These are phyloP conservation scores for Fonsecaea pedrosoi DNA, from an alignment of 2,329 filamentous ascomycete species.

Conservation along the genomic window DNA sequence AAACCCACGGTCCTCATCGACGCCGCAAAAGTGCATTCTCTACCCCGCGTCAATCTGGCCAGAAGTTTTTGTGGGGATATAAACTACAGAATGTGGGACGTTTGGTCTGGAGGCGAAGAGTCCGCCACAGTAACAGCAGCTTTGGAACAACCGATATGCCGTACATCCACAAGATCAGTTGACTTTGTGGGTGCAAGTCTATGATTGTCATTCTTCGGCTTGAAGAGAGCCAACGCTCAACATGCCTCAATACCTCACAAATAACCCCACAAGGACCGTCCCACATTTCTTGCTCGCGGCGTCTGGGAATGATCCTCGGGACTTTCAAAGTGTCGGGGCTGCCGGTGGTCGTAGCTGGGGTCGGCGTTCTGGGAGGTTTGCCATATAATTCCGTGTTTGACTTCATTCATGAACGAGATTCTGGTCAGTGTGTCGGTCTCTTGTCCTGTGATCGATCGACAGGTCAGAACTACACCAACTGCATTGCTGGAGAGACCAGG, in stretches of 20 bases:
- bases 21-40: neutral
- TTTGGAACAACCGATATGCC: neutral
- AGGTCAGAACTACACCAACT: neutral
- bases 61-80: neutral
- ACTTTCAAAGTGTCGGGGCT: neutral
- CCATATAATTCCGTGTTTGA: neutral
- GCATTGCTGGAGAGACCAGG: neutral
- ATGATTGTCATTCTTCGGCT: too few species aligned
- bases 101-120: neutral
- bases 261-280: constrained; percentile 7
- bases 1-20: neutral
- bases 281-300: neutral
- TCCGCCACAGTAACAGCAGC: neutral
- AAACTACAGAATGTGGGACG: neutral
- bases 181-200: neutral
- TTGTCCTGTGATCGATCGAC: neutral
- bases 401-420: neutral
- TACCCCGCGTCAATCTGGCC: neutral
- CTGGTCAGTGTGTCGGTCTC: neutral
- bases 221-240: neutral
- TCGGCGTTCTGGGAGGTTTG: neutral
- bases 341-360: neutral
- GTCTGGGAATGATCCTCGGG: neutral
- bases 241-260: neutral
- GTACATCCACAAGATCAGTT: neutral